Conservation (phyloP, 768 basidiomycete species). For the Cystobasidium tubakii region DNA sequence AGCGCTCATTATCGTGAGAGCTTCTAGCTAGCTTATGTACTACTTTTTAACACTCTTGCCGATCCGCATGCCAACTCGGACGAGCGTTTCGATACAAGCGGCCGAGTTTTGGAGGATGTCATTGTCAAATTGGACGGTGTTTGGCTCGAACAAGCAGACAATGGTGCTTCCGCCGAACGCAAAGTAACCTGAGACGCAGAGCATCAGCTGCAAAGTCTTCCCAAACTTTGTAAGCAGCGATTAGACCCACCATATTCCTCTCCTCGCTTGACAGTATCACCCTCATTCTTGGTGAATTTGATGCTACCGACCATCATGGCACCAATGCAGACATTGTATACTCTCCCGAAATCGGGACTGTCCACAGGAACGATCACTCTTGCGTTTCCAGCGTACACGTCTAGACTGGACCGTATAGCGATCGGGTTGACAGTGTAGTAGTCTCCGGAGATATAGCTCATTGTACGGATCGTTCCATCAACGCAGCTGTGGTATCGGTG, state of each 20-base stretch:
- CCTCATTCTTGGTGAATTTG: conserved; percentile 75
- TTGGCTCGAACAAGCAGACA: conserved; percentile 81
- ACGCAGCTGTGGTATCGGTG: conserved; percentile 78
- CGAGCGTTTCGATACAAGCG: conserved; percentile 38
- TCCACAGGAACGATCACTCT: conserved; percentile 89
- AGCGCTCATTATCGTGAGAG: neutral
- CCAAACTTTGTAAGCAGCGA: no score
- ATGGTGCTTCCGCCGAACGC: conserved; percentile 69
- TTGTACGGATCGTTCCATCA: conserved; percentile 72
- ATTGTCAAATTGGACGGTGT: conserved; percentile 71
- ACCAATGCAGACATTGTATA: conserved; percentile 85
- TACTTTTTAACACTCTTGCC: conserved; percentile 11
- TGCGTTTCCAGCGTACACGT: conserved; percentile 91
- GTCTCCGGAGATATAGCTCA: conserved; percentile 78
- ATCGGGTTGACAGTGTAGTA: conserved; percentile 97
- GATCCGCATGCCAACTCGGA: conserved; percentile 38
- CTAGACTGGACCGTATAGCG: conserved; percentile 67
- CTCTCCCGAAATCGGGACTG: conserved; percentile 77
- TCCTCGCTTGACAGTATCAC: conserved; percentile 70
- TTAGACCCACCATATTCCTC: conserved; percentile 57
- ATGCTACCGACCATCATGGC: conserved; percentile 82
- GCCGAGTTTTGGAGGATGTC: conserved; percentile 24
- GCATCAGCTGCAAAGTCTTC: neutral
- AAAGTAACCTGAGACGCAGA: conserved; percentile 52
- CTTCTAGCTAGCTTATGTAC: neutral